Evolutionary conservation across 2,329 filamentous ascomycete genomes (phyloP), one percentile per base, ranked within the genome.

Genomic region (Penicillium sp.): DNA sequence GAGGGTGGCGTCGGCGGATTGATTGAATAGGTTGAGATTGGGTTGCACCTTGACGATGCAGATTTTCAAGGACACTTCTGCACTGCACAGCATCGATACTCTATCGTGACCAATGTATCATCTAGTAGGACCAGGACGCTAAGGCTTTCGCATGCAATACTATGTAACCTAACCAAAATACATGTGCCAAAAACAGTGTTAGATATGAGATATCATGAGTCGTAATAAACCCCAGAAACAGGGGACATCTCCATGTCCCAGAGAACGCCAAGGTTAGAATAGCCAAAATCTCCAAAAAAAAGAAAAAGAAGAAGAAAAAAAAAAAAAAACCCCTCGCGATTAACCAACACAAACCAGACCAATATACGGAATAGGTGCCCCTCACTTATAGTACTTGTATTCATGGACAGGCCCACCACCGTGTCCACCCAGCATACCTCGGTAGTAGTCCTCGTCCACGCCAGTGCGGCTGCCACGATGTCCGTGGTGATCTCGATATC

Each of bases 401-500:
- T 60, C 50, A 20, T 58, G 54, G 27, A 57, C 51, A 19, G 51
- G 50, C 17, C 54, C 54, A 42, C 48, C 50, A 34, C 54, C 59
- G 23, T 62, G 58, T 21, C 59, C 56, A 37, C 57, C 59, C 19
- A 59, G 47, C 33, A 58, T 34, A 4, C 61, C 59, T 17, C 65
- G 60, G 39, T 69, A 68, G 52, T 67, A 68, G n/a, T 67, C 64
- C 14, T 68, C 64, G 16, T 69, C 65, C 13, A 63, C 64, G 28
- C 41, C 54, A 17, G 46, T 52, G 42, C 64, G 65, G 31, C 48
- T 58, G 21, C 52, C 50, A 25, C 58, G 54, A 11, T 51, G 43
- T 10, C 48, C 36, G 4, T 39, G 38, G 27, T 57, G 50, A 29
- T 63, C 57, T 18, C 60, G 52, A 33, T 60, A 60, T n/a, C 51